Evolutionary conservation across 371 early-diverging fungal genomes (phyloP).

Genomic region (Blakeslea trispora): DNA sequence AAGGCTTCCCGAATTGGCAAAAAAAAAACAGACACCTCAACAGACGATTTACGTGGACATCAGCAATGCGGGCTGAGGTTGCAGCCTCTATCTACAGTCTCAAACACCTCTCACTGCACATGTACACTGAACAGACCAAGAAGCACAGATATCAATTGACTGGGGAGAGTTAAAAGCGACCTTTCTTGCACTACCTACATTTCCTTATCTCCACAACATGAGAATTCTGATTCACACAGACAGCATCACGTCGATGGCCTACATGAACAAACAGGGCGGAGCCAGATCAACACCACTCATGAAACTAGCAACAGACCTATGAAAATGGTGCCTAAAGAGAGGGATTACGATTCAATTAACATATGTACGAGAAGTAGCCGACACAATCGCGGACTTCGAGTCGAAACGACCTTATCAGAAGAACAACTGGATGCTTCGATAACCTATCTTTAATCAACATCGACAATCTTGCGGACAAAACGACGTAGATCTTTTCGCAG

Average conservation of each 20-base stretch:
- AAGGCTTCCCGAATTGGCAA: neutral
- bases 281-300: slow-evolving; percentile 1
- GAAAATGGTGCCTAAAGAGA: slow-evolving; percentile 8
- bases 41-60: slow-evolving; percentile 18
- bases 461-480: slow-evolving; percentile 15
- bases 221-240: slow-evolving; percentile 2
- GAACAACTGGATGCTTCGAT: slow-evolving; percentile 16
- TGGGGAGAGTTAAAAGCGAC: slow-evolving; percentile 20
- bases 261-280: slow-evolving; percentile 18
- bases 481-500: slow-evolving; percentile 28
- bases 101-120: slow-evolving; percentile 5
- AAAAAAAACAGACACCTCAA: neutral
- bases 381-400: slow-evolving; percentile 18
- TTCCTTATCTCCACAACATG: slow-evolving; percentile 3
- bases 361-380: slow-evolving; percentile 1
- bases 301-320: slow-evolving; percentile 7
- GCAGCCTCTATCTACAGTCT: slow-evolving; percentile 3
- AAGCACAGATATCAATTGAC: slow-evolving; percentile 21
- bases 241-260: slow-evolving; percentile 4
- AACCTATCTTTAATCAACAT: slow-evolving; percentile 4
- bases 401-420: slow-evolving; percentile 14
- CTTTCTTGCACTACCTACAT: slow-evolving; percentile 5
- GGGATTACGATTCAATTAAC: slow-evolving; percentile 2
- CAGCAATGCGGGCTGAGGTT: slow-evolving; percentile 24
- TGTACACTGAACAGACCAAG: slow-evolving; percentile 18